phyloP scores from a whole-genome alignment of 805 yeast species.

The Zygosaccharomyces bisporus region DNA sequence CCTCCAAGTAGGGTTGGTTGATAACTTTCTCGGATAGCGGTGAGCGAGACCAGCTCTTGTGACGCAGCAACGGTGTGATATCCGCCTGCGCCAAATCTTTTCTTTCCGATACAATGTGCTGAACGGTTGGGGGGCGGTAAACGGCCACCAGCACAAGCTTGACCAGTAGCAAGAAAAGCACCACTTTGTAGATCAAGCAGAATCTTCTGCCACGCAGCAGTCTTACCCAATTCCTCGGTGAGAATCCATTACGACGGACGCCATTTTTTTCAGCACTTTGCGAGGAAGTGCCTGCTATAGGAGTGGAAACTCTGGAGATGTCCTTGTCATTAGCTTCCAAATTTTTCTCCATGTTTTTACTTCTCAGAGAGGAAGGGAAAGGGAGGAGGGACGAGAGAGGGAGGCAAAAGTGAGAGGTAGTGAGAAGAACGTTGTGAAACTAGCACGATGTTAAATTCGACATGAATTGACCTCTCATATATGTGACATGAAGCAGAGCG shows the following conservation, averaged over 20 bases:
- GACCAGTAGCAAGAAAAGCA: not conserved
- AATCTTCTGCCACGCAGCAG: not conserved
- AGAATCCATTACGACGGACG: not conserved
- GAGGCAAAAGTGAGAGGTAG: too few relatives aligned
- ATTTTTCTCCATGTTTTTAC: not conserved
- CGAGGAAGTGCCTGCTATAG: not conserved
- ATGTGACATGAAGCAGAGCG: not conserved
- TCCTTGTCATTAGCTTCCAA: not conserved
- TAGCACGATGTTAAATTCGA: not conserved
- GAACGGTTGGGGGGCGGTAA: not conserved
- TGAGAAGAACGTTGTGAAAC: not conserved
- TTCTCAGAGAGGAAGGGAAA: too few relatives aligned
- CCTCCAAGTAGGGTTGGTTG: constrained; percentile 7
- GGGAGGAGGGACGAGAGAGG: too few relatives aligned
- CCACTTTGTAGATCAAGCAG: not conserved
- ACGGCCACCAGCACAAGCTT: not conserved
- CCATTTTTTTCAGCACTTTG: too few relatives aligned
- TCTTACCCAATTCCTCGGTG: not conserved
- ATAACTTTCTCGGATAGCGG: constrained; percentile 9
- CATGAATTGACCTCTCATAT: not conserved
- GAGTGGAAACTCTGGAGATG: not conserved
- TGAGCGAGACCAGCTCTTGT: constrained; percentile 4
- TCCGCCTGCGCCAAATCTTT: constrained; percentile 14
- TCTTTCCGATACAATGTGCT: not conserved
- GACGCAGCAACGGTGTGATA: constrained; percentile 9